Percentiles rank a stretch among this genome's conserved stretches.
Evolutionary conservation across 2,329 filamentous ascomycete genomes (phyloP).

Genomic region (Neopestalotiopsis clavispora): DNA sequence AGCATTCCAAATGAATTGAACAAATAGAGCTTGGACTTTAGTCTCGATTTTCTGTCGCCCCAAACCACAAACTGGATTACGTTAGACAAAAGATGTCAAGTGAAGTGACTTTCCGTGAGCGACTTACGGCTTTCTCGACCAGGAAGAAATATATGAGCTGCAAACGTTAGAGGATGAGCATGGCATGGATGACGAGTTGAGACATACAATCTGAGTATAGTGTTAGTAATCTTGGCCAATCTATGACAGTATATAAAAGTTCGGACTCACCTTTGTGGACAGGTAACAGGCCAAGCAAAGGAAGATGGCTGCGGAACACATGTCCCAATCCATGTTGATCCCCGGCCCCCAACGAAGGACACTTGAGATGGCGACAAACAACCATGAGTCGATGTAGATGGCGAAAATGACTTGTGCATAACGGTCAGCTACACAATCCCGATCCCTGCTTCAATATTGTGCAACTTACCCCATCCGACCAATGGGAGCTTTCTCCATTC

Average conservation of each 20-base stretch:
- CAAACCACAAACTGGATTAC: conserved; percentile 60
- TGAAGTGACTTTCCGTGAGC: neutral
- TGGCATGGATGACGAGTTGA: neutral
- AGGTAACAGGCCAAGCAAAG: conserved; percentile 67
- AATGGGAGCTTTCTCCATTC: conserved; percentile 46
- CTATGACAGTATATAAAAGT: neutral
- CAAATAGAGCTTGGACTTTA: conserved; percentile 63
- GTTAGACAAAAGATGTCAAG: neutral
- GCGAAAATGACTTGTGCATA: conserved; percentile 58
- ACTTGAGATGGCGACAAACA: conserved; percentile 63
- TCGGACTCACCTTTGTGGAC: conserved; percentile 59
- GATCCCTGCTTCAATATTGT: neutral
- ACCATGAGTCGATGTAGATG: conserved; percentile 64
- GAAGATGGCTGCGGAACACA: conserved; percentile 63
- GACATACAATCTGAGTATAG: conserved; percentile 38
- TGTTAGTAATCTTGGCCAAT: neutral
- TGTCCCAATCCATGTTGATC: conserved; percentile 52
- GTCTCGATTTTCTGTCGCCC: conserved; percentile 51
- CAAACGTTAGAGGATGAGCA: neutral
- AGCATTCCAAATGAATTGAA: conserved; percentile 67
- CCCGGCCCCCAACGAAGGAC: conserved; percentile 62
- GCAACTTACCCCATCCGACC: conserved; percentile 46
- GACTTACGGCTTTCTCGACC: conserved; percentile 64
- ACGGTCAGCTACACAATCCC: neutral
- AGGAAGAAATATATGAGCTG: conserved; percentile 67